Conservation (phyloP, 805 yeast genomes). For the Nakazawaea molendinolei region DNA sequence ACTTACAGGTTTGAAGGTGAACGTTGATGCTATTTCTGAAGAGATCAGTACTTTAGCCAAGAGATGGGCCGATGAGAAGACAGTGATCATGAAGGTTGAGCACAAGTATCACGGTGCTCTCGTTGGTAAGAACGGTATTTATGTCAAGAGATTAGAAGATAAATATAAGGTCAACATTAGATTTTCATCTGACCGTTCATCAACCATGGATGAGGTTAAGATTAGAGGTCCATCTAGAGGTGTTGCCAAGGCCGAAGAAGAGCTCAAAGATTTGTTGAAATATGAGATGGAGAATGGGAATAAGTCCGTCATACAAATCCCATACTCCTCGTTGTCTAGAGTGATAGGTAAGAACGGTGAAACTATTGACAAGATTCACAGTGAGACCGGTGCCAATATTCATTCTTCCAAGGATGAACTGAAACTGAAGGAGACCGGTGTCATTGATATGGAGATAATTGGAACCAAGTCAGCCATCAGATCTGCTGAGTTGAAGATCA, state of each 20-base stretch:
- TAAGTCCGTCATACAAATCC: conserved; percentile 56
- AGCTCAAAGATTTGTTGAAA: conserved; percentile 72
- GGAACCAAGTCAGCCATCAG: conserved; percentile 76
- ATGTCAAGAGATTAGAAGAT: conserved; percentile 78
- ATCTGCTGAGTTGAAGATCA: conserved; percentile 60
- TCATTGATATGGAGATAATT: conserved; percentile 58
- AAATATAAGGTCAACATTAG: conserved; percentile 77
- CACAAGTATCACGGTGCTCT: conserved; percentile 71
- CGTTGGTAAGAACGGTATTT: conserved; percentile 78
- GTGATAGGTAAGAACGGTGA: conserved; percentile 90
- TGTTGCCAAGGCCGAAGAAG: conserved; percentile 77
- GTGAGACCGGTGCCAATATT: conserved; percentile 57
- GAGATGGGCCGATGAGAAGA: conserved; percentile 77
- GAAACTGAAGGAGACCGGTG: conserved; percentile 41
- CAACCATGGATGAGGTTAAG: conserved; percentile 53
- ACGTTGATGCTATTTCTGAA: conserved; percentile 65
- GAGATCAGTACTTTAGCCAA: conserved; percentile 54
- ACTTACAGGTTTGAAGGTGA: conserved; percentile 71
- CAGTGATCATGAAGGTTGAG: conserved; percentile 63
- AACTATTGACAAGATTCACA: conserved; percentile 72
- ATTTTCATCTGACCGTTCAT: conserved; percentile 56
- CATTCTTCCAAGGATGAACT: conserved; percentile 32
- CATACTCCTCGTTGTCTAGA: conserved; percentile 68
- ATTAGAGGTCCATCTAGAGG: conserved; percentile 89
- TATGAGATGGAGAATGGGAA: conserved; percentile 86